Base-by-base conservation (phyloP, 148 eudicot genomes). In the Camellia sinensis region DNA sequence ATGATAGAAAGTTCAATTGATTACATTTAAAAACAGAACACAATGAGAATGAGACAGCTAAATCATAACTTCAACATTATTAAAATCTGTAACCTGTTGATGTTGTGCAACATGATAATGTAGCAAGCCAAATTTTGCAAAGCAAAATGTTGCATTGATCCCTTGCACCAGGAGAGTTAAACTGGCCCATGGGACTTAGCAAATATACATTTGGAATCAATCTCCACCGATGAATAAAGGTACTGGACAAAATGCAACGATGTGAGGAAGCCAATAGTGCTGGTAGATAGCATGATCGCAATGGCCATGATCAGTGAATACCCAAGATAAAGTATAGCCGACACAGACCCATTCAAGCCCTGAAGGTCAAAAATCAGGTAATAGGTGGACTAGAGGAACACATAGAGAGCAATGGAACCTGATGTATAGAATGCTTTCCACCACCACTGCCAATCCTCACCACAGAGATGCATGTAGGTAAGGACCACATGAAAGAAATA, bases 381-480 rank as follows among this genome's bases (percentile, higher is more conserved):
- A 17, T 86, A 86, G 57, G 89, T 85, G 66, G 94, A 91, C 84
- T 89, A 89, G 5, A 89, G 84, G 89, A 91, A 91, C 46, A 91
- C 88, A n/a, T 89, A 91, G 4, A 91, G 79, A 12, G 92, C 76
- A 79, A 88, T 91, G 0, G 94, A 89, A n/a, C 94, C 94, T 0
- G 94, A 86, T 18, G 91, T 89, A 68, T 73, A 91, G 82, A 89
- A 91, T 0, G 94, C 85, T 62, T 91, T 91, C 94, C 94, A 91
- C 94, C 94, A 91, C 94, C 94, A 91, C 66, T 83, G 79, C 94
- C 94, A 91, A 66, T 91, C 94, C 81, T 89, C 92, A 41, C 86
- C 89, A 46, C 94, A 89, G 4, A 91, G 87, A 83, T 89, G 92
- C 91, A 89, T 89, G 87, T 89, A 91, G n/a, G 92, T 91, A 17